phyloP scores from a whole-genome alignment of 2,329 filamentous ascomycete species.

The Thielaviopsis populi region DNA sequence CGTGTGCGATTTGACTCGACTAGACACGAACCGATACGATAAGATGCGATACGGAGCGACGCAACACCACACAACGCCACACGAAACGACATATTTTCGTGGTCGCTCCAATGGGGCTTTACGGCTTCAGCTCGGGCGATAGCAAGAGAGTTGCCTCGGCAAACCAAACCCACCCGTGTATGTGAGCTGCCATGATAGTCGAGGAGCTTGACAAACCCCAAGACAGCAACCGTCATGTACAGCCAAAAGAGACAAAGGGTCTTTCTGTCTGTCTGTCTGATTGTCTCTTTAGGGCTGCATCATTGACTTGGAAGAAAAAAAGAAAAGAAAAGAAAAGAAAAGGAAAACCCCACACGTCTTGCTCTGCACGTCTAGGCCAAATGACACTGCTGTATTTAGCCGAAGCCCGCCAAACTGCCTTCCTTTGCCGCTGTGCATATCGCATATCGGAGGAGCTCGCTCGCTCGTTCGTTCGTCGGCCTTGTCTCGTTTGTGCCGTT shows the following conservation, averaged over 20 bases:
- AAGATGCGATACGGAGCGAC: too few relatives aligned
- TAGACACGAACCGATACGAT: neutral
- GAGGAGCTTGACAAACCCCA: neutral
- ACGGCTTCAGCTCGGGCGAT: too few relatives aligned
- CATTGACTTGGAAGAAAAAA: too few relatives aligned
- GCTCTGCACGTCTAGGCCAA: neutral
- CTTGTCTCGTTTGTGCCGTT: neutral
- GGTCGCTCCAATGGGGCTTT: too few relatives aligned
- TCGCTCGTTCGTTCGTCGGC: neutral
- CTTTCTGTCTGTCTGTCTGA: neutral
- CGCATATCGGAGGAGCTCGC: neutral
- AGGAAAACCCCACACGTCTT: too few relatives aligned
- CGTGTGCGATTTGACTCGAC: neutral
- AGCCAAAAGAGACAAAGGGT: neutral
- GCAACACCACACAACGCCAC: too few relatives aligned
- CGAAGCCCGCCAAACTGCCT: neutral
- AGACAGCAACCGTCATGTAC: neutral
- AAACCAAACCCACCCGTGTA: neutral
- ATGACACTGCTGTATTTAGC: neutral
- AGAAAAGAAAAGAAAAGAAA: neutral
- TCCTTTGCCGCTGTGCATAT: conserved; percentile 5
- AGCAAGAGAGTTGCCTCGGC: neutral
- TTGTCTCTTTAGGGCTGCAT: neutral
- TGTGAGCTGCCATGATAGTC: neutral
- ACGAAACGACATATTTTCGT: too few relatives aligned